Conservation (phyloP, 768 basidiomycete species). For the Leccinum ochraceum region DNA sequence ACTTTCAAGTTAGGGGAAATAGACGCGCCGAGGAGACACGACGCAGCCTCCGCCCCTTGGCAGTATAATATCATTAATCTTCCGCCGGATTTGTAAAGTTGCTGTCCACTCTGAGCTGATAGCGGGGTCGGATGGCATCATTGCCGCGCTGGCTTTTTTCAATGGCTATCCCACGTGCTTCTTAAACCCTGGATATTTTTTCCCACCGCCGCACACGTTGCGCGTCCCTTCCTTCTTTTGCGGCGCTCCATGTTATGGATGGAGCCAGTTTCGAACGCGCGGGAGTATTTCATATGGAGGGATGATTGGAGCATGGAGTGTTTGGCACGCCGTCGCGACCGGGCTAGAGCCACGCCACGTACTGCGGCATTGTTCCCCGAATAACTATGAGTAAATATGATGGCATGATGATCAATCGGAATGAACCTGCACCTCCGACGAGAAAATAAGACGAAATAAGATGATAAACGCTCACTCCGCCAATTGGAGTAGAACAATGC, state of each 20-base stretch:
- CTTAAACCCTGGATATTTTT: not conserved
- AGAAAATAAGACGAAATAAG: not conserved
- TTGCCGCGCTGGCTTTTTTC: not conserved
- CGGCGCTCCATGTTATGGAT: constrained; percentile 10
- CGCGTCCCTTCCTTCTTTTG: not conserved
- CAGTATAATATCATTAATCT: not conserved
- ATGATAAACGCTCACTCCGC: too few species aligned
- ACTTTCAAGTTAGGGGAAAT: not conserved
- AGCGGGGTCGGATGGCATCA: not conserved
- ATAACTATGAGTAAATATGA: not conserved
- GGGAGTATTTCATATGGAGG: not conserved
- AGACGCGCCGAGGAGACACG: not conserved
- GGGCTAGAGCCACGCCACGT: not conserved
- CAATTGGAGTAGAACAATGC: too few species aligned
- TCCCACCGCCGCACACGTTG: not conserved
- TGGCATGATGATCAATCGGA: not conserved
- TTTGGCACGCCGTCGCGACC: not conserved
- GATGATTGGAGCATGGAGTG: too few species aligned
- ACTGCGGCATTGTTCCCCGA: not conserved
- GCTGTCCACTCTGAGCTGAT: not conserved
- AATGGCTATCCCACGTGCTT: not conserved
- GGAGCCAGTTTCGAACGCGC: not conserved
- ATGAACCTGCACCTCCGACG: not conserved
- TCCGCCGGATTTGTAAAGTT: not conserved
- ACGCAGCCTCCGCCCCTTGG: not conserved